Base-by-base conservation (phyloP, 2,329 filamentous ascomycete genomes). In the Teratosphaeria gauchensis region DNA sequence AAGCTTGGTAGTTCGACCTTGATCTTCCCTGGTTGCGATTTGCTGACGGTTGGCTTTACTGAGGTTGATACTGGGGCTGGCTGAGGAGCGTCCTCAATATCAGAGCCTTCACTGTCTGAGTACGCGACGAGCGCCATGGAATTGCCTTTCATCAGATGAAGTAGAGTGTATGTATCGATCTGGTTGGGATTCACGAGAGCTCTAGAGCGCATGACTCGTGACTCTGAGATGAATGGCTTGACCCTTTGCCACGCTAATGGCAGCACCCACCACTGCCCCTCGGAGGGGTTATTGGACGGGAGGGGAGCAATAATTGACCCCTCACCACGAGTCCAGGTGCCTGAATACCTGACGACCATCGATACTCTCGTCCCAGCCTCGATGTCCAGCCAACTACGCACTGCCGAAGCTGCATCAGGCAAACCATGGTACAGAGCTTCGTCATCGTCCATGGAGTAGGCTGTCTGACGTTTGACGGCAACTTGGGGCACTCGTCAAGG, bases 111-210 rank as follows among this genome's bases (percentile, higher is more conserved):
- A 0, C 86, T 94, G 71, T 92, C 90, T 3, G 89, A 92, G 68
- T 95, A 95, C 62, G 87, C 85, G 64, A 94, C 89, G 32, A 95
- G 78, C 14, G 82, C 86, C 89, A 94, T 94, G 32, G 9, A 59
- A n/a, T 2, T 30, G 16, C 11, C 16, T 11, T 16, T 9, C 9
- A 28, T 28, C 24, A 28, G 24, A 53, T 53, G 35, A 48, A 9
- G 42, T 48, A 19, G 42, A 48, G 42, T 5, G 19, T 6, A 48
- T n/a, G 3, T n/a, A 48, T 48, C n/a, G 16, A 19, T n/a, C 4
- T 42, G 35, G 9, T 42, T 5, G 14, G 12, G 12, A 42, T 14
- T 6, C 16, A 19, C n/a, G 16, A 48, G 1, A 48, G 42, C 42
- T 48, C 19, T 2, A 24, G 42, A 1, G 4, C 6, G 42, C 42